Evolutionary conservation across 148 eudicot species (phyloP).

Genomic region (Talinum fruticosum): DNA sequence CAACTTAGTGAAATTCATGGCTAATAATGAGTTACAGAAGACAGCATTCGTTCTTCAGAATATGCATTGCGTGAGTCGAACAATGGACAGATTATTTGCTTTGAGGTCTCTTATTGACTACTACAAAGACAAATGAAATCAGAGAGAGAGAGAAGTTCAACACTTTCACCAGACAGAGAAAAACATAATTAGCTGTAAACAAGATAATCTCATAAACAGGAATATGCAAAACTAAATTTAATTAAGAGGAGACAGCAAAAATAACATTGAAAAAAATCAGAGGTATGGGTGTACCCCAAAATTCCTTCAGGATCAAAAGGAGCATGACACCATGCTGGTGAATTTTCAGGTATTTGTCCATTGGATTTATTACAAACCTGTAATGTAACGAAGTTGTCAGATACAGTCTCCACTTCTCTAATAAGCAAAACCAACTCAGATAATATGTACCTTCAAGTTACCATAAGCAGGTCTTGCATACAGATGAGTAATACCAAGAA

Average conservation of each 20-base stretch:
- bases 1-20: neutral
- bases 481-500: slow-evolving; percentile 71
- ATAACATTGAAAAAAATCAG: neutral
- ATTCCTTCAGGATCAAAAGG: slow-evolving; percentile 95
- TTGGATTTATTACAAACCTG: slow-evolving; percentile 66
- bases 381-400: slow-evolving; percentile 3
- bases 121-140: too few relatives aligned
- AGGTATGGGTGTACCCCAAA: slow-evolving; percentile 49
- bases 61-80: neutral
- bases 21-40: neutral
- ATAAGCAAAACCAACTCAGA: slow-evolving; percentile 2
- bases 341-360: slow-evolving; percentile 45
- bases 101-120: too few relatives aligned
- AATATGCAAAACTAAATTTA: too few relatives aligned
- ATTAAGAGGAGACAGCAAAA: neutral
- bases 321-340: slow-evolving; percentile 90
- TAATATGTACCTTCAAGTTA: slow-evolving; percentile 56
- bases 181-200: too few relatives aligned
- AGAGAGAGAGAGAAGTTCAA: too few relatives aligned
- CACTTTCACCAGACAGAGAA: too few relatives aligned
- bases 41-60: neutral
- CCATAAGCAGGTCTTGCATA: slow-evolving; percentile 60
- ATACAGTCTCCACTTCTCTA: neutral
- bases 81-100: neutral
- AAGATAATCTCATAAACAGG: too few relatives aligned